A percentile compares a stretch with the other conserved stretches of the same genome.
Conservation (phyloP, 495 filamentous ascomycete species). For the Haplographium delicatum region DNA sequence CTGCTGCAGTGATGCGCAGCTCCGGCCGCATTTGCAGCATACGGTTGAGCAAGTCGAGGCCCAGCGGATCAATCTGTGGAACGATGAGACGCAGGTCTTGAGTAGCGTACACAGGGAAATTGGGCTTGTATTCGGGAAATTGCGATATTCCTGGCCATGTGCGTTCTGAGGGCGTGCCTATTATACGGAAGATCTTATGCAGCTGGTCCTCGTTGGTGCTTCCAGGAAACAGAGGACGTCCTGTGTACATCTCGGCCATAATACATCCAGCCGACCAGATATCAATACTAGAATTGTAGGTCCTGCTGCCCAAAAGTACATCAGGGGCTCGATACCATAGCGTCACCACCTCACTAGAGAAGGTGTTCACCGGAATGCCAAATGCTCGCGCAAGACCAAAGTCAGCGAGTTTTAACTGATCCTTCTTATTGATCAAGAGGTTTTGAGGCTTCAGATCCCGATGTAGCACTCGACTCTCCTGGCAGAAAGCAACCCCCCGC, state of each 20-base stretch:
- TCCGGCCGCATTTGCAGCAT: slow-evolving; percentile 95
- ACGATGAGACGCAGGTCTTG: slow-evolving; percentile 81
- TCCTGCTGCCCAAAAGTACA: slow-evolving; percentile 82
- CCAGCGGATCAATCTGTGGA: slow-evolving; percentile 80
- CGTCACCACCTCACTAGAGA: slow-evolving; percentile 96
- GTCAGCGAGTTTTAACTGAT: slow-evolving; percentile 85
- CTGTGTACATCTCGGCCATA: slow-evolving; percentile 98
- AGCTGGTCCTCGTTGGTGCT: slow-evolving; percentile 97
- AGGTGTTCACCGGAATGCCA: slow-evolving; percentile 95
- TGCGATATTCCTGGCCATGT: slow-evolving; percentile 87
- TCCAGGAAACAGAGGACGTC: slow-evolving; percentile 86
- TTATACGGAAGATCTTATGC: slow-evolving; percentile 90
- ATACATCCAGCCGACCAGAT: slow-evolving; percentile 98
- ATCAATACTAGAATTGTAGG: slow-evolving; percentile 96
- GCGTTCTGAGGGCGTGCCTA: slow-evolving; percentile 90
- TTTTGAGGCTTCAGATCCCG: slow-evolving; percentile 97
- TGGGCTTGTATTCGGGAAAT: slow-evolving; percentile 91
- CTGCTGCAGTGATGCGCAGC: slow-evolving; percentile 77
- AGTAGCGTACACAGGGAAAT: slow-evolving; percentile 89
- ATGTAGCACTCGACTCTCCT: slow-evolving; percentile 91
- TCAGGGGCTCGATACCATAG: slow-evolving; percentile 96
- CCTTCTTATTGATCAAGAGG: slow-evolving; percentile 88
- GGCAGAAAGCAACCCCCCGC: slow-evolving; percentile 91
- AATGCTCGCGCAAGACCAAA: slow-evolving; percentile 92
- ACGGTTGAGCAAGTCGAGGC: slow-evolving; percentile 75